These are phyloP conservation scores for Saprolegnia diclina DNA, from an alignment of 352 stramenopile species.

Conservation along the genomic window DNA sequence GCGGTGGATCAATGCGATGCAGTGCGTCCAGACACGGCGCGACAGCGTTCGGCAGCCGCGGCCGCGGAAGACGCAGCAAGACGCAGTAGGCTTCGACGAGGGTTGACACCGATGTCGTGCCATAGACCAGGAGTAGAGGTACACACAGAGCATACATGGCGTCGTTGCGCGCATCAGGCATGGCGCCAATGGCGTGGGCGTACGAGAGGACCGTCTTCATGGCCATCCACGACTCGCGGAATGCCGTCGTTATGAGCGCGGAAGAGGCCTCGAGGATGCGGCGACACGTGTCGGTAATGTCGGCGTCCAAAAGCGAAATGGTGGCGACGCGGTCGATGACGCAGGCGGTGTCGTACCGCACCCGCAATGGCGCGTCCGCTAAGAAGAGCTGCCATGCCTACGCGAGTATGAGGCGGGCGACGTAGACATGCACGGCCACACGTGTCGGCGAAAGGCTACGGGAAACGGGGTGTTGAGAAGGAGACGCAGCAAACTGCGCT, in stretches of 20 bases:
- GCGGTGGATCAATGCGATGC: not conserved
- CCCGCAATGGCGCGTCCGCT: not conserved
- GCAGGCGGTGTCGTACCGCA: slow-evolving; percentile 7
- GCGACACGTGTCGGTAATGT: slow-evolving; percentile 4
- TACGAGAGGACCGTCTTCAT: slow-evolving; percentile 27
- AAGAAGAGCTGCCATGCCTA: slow-evolving; percentile 24
- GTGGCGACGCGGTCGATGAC: slow-evolving; percentile 5
- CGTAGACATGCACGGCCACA: not conserved
- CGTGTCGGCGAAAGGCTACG: not conserved
- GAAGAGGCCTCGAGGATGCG: slow-evolving; percentile 3
- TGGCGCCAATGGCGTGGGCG: not conserved
- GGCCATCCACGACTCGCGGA: not conserved
- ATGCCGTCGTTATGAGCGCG: not conserved
- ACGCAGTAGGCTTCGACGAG: slow-evolving; percentile 17
- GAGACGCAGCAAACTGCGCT: slow-evolving; percentile 11
- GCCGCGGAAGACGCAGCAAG: slow-evolving; percentile 11
- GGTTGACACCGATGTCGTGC: not conserved
- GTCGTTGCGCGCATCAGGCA: not conserved
- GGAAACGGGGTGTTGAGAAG: slow-evolving; percentile 26
- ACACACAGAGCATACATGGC: not conserved
- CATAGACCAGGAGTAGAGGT: slow-evolving; percentile 4
- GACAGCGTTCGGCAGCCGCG: not conserved
- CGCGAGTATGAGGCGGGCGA: not conserved
- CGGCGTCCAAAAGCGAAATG: slow-evolving; percentile 17
- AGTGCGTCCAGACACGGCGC: not conserved